Evolutionary conservation across 768 basidiomycete genomes (phyloP).

Genomic region (Rhodotorula diobovata): DNA sequence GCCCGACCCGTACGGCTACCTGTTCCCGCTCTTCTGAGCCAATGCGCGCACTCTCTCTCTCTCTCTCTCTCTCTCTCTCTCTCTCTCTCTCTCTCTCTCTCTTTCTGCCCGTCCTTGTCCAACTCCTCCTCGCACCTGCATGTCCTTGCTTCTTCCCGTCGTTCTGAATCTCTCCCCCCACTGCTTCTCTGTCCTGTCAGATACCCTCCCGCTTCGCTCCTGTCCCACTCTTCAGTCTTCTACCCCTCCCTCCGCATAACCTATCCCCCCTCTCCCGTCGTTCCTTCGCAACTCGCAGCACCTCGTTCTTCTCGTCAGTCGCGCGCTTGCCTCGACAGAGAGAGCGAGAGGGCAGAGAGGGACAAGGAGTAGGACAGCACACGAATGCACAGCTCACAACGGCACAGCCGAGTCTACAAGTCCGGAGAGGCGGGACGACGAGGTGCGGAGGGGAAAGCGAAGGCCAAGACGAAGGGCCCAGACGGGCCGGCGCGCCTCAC

Average conservation of each 20-base stretch:
- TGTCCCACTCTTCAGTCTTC: too few species aligned
- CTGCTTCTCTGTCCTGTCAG: too few species aligned
- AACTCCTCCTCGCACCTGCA: too few species aligned
- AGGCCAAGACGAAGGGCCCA: too few species aligned
- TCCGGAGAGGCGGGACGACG: background rate
- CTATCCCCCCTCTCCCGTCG: background rate
- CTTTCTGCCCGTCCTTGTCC: too few species aligned
- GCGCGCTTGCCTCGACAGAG: too few species aligned
- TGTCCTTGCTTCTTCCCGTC: too few species aligned
- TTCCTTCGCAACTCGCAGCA: background rate
- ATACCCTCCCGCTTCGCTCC: background rate
- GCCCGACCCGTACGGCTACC: slow-evolving; percentile 33
- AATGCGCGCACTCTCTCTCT: background rate
- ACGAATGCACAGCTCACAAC: too few species aligned
- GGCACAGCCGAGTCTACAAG: background rate
- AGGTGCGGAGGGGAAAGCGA: background rate
- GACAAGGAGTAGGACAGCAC: too few species aligned
- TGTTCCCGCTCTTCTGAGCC: slow-evolving; percentile 34
- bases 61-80: background rate
- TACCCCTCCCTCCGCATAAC: background rate
- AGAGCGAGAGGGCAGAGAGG: too few species aligned
- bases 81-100: background rate
- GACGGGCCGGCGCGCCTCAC: too few species aligned
- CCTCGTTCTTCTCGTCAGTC: too few species aligned
- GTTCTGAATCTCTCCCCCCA: background rate